These are phyloP conservation scores for Oryza meridionalis DNA, from an alignment of 176 grass and related monocot genomes.

Conservation along the genomic window DNA sequence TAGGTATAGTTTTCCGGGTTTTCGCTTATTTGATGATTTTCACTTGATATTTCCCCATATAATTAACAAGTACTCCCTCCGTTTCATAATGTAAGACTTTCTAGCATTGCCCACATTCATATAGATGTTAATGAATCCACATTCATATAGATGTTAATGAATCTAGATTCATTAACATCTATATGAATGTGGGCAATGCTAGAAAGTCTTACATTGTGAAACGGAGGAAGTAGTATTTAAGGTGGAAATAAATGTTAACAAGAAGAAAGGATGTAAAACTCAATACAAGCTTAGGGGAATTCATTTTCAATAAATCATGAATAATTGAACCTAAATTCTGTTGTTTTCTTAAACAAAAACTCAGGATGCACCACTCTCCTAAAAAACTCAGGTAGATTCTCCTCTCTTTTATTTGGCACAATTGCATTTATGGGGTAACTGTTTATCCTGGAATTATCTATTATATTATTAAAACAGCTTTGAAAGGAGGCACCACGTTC, in stretches of 20 bases:
- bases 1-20: too few species aligned
- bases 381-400: neutral
- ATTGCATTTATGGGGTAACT: neutral
- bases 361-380: neutral
- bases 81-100: neutral
- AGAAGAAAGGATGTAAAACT: neutral
- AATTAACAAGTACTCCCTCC: too few species aligned
- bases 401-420: neutral
- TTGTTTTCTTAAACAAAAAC: neutral
- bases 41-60: too few species aligned
- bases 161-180: too few species aligned
- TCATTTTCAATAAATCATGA: neutral
- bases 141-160: too few species aligned
- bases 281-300: neutral
- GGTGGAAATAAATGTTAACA: neutral
- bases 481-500: too few species aligned
- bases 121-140: too few species aligned
- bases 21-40: too few species aligned
- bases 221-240: neutral
- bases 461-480: too few species aligned
- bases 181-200: too few species aligned
- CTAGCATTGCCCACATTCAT: too few species aligned
- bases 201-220: too few species aligned
- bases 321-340: neutral
- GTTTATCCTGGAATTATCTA: slow-evolving; percentile 1